These are phyloP conservation scores for Kuraishia ogatae DNA, from an alignment of 805 yeast species.

Conservation along the genomic window DNA sequence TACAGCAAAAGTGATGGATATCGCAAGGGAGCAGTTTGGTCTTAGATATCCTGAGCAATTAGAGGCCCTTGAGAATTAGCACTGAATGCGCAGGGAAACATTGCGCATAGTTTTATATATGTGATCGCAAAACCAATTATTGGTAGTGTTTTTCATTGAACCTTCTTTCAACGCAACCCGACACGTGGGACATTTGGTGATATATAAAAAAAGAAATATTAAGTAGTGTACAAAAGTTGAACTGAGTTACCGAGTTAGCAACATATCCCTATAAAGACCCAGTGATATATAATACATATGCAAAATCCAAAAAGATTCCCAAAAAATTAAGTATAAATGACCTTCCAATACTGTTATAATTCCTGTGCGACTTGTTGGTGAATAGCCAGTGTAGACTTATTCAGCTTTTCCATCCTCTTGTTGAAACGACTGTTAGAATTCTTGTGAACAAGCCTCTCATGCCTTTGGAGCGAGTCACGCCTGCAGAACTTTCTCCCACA, in stretches of 20 bases:
- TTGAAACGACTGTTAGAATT: constrained; percentile 31
- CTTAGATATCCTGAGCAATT: constrained; percentile 26
- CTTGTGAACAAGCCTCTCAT: constrained; percentile 42
- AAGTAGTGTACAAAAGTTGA: neutral
- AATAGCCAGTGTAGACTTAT: neutral
- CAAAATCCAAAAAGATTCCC: neutral
- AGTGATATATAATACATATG: neutral
- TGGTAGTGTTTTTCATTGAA: too few species aligned
- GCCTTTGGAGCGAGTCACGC: constrained; percentile 46
- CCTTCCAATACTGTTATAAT: neutral
- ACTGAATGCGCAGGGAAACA: too few species aligned
- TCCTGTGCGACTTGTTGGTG: neutral
- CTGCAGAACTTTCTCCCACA: constrained; percentile 44
- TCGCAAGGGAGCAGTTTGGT: constrained; percentile 31
- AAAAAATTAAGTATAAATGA: too few species aligned
- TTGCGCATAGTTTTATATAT: too few species aligned
- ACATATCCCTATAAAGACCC: neutral
- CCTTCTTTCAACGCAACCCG: too few species aligned
- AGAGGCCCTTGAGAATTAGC: constrained; percentile 2
- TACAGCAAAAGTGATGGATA: constrained; percentile 37
- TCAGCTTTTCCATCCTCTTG: constrained; percentile 14
- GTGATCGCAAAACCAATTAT: too few species aligned
- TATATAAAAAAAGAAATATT: constrained; percentile 10
- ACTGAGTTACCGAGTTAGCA: neutral
- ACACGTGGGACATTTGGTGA: constrained; percentile 7